A percentile compares a stretch with the other conserved stretches of the same genome.
phyloP scores from a whole-genome alignment of 208 protist genomes.

The Leishmania gerbilli region DNA sequence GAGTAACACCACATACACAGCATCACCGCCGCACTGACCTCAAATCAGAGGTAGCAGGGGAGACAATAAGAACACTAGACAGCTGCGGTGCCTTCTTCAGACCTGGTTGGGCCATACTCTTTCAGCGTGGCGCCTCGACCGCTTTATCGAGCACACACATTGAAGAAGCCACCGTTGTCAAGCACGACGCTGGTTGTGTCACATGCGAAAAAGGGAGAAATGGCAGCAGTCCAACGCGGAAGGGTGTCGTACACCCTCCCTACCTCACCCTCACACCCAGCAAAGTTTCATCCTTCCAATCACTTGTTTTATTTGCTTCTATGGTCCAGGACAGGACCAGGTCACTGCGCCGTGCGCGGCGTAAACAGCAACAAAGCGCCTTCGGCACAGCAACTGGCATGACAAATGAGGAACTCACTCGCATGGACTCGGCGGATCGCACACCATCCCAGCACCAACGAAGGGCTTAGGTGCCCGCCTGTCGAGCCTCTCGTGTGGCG shows the following conservation, averaged over 20 bases:
- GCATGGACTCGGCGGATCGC: not conserved
- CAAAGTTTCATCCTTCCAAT: not conserved
- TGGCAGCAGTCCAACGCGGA: not conserved
- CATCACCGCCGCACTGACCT: not conserved
- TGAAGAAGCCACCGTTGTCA: not conserved
- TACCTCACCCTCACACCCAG: not conserved
- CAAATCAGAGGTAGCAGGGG: not conserved
- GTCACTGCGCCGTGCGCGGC: not conserved
- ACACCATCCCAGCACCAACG: not conserved
- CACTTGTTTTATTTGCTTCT: not conserved
- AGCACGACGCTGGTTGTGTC: not conserved
- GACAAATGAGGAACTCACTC: not conserved
- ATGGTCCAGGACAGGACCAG: not conserved
- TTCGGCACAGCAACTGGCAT: not conserved
- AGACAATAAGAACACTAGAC: not conserved
- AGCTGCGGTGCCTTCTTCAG: not conserved
- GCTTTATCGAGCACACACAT: not conserved
- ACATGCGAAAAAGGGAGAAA: not conserved
- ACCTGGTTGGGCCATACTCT: not conserved
- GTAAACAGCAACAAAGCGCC: not conserved
- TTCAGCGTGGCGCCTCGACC: not conserved
- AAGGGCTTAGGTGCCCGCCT: not conserved
- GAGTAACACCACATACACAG: not conserved
- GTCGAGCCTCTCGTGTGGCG: not conserved
- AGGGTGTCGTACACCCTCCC: not conserved